Conservation (phyloP, 148 eudicot genomes). For the Cornus kousa region DNA sequence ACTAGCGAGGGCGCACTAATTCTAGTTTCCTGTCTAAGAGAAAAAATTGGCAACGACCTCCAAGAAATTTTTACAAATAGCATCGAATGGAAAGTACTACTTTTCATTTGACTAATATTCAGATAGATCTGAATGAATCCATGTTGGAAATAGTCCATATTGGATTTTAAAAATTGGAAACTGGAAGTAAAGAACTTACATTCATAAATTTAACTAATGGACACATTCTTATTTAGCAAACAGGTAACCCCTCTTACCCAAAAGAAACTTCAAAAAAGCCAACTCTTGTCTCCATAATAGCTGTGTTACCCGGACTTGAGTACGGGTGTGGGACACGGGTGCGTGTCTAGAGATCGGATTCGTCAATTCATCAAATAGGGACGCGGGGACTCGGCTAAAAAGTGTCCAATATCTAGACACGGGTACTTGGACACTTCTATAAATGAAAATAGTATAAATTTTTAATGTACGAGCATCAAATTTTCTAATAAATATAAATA, state of each 20-base stretch:
- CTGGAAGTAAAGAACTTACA: not conserved
- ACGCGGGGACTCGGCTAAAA: too few species aligned
- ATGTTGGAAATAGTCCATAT: not conserved
- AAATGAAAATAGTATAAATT: too few species aligned
- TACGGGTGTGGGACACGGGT: too few species aligned
- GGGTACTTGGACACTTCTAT: too few species aligned
- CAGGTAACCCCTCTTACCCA: not conserved
- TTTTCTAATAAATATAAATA: too few species aligned
- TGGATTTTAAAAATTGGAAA: not conserved
- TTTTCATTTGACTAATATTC: not conserved
- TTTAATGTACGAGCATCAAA: too few species aligned
- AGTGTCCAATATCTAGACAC: too few species aligned
- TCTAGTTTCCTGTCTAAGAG: not conserved
- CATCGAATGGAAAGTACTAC: not conserved
- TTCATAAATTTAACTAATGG: not conserved
- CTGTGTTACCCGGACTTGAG: too few species aligned
- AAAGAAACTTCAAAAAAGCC: not conserved
- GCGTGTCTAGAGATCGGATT: too few species aligned
- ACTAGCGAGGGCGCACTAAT: not conserved
- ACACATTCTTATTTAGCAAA: not conserved
- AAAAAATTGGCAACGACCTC: not conserved
- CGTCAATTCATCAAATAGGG: too few species aligned
- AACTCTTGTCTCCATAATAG: not conserved
- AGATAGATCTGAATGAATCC: not conserved
- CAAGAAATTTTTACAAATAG: not conserved